Evolutionary conservation across 495 filamentous ascomycete species (phyloP).

Genomic region (Aspergillus carlsbadensis): DNA sequence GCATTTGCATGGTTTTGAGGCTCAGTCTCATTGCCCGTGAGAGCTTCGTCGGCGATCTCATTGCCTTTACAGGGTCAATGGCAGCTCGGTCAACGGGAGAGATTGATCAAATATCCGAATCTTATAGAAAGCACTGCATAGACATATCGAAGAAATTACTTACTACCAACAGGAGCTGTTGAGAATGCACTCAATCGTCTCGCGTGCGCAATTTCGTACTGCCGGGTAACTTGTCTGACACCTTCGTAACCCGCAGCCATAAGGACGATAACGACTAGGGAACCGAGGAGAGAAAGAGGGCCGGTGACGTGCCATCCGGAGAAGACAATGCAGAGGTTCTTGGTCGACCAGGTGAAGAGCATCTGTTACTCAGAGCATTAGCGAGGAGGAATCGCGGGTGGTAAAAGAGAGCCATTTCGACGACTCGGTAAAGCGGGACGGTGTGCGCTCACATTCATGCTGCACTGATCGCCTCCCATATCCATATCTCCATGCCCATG

Average conservation of each 20-base stretch:
- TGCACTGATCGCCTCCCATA: conserved; percentile 62
- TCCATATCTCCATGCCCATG: conserved; percentile 59
- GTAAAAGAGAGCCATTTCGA: no score
- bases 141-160: conserved; percentile 38
- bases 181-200: conserved; percentile 49
- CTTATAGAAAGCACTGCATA: neutral
- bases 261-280: conserved; percentile 75
- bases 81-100: conserved; percentile 16
- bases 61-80: conserved; percentile 45
- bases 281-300: conserved; percentile 69
- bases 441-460: conserved; percentile 88
- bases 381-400: no score
- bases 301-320: conserved; percentile 80
- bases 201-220: conserved; percentile 66
- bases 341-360: conserved; percentile 94
- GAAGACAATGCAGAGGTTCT: conserved; percentile 94
- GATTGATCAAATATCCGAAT: conserved; percentile 3
- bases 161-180: conserved; percentile 29
- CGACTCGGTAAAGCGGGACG: no score
- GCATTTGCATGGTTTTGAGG: conserved; percentile 10
- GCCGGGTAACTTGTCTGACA: conserved; percentile 69
- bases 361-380: no score
- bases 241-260: conserved; percentile 90
- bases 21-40: conserved; percentile 25
- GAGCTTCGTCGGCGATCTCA: conserved; percentile 42